These are phyloP conservation scores for Viola odorata DNA, from an alignment of 345 rosid genomes.

Conservation along the genomic window DNA sequence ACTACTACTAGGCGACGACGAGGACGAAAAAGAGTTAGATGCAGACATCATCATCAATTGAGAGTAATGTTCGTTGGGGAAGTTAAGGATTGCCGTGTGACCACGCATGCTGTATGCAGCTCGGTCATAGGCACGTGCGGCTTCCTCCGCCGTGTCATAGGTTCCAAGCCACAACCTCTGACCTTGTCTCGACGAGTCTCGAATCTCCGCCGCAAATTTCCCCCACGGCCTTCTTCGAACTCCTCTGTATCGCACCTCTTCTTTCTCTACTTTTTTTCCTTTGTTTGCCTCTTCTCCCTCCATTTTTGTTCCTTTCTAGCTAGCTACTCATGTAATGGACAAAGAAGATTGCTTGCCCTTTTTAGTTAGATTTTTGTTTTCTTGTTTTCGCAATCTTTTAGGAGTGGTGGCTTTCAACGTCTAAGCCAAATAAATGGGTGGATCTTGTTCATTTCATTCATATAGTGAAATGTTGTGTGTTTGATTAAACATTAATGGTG, in stretches of 20 bases:
- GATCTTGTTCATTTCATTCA: too few species aligned
- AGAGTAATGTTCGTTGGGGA: conserved; percentile 63
- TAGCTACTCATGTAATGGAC: too few species aligned
- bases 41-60: conserved; percentile 22
- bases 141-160: conserved; percentile 73
- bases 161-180: conserved; percentile 85
- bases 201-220: conserved; percentile 77
- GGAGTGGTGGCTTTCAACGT: too few species aligned
- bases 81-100: conserved; percentile 71
- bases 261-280: too few species aligned
- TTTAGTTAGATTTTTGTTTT: too few species aligned
- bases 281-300: conserved; percentile 15
- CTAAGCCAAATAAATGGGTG: too few species aligned
- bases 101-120: conserved; percentile 76
- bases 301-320: conserved; percentile 6
- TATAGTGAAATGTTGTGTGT: too few species aligned
- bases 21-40: conserved; percentile 24
- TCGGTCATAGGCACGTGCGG: conserved; percentile 82
- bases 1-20: conserved; percentile 6
- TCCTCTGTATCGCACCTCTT: conserved; percentile 53
- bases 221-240: conserved; percentile 90
- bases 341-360: too few species aligned
- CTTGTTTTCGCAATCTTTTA: too few species aligned
- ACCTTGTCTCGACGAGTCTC: conserved; percentile 68
- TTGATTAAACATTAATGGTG: too few species aligned